Percentiles rank a stretch among this genome's conserved stretches.
These are phyloP conservation scores for Stylosanthes scabra DNA, from an alignment of 331 rosid species.

Conservation along the genomic window DNA sequence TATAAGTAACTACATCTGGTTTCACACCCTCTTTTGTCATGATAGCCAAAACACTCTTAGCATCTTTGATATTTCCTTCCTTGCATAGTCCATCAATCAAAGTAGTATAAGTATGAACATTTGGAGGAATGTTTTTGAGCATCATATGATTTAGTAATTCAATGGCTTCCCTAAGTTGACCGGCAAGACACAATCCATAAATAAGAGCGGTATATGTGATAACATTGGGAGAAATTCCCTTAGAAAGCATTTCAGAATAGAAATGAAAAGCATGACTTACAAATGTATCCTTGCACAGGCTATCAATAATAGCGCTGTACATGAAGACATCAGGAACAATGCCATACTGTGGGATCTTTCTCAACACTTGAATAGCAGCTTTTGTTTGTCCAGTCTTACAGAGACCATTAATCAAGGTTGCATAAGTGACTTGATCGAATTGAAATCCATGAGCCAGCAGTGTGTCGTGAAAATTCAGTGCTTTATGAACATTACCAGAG, in stretches of 20 bases:
- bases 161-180: background rate
- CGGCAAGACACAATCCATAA: background rate
- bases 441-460: background rate
- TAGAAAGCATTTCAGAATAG: background rate
- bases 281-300: background rate
- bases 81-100: conserved; percentile 1
- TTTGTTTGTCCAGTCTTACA: background rate
- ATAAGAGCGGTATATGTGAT: conserved; percentile 2
- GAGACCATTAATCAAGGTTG: conserved; percentile 13
- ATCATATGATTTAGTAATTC: background rate
- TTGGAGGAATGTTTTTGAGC: background rate
- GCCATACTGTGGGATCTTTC: background rate
- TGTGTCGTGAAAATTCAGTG: background rate
- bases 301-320: too few species aligned
- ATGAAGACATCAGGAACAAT: too few species aligned
- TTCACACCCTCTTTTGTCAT: conserved; percentile 6
- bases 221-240: background rate
- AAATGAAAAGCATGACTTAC: background rate
- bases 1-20: conserved; percentile 21
- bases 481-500: background rate
- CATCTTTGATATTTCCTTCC: conserved; percentile 2
- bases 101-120: background rate
- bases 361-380: background rate
- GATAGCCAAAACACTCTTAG: conserved; percentile 5
- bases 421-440: background rate